phyloP scores from a whole-genome alignment of 768 basidiomycete species.

The Naganishia vishniacii region DNA sequence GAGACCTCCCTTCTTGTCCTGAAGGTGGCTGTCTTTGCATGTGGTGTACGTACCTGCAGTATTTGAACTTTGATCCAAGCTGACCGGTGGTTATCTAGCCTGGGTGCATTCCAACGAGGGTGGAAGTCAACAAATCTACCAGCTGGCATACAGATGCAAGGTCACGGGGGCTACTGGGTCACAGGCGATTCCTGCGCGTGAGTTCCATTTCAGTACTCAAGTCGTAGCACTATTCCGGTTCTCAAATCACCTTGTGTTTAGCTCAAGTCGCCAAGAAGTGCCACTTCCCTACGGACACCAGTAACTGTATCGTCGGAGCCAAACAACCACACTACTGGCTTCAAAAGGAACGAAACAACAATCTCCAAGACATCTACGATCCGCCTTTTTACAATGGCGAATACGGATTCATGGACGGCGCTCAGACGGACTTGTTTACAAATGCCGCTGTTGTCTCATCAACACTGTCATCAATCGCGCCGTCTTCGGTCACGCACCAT shows the following conservation, averaged over 20 bases:
- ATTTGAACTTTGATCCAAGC: background rate
- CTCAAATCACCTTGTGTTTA: too few relatives aligned
- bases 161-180: constrained; percentile 40
- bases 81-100: constrained; percentile 5
- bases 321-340: constrained; percentile 47
- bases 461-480: too few relatives aligned
- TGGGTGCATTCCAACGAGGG: constrained; percentile 43
- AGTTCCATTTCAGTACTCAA: constrained; percentile 19
- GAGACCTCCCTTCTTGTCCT: constrained; percentile 45
- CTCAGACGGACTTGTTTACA: constrained; percentile 45
- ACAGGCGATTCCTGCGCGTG: constrained; percentile 36
- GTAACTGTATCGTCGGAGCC: constrained; percentile 45
- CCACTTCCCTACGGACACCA: constrained; percentile 36
- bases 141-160: constrained; percentile 41
- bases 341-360: constrained; percentile 42
- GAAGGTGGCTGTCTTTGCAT: constrained; percentile 43
- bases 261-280: constrained; percentile 45
- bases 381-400: constrained; percentile 46
- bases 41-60: constrained; percentile 31
- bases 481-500: background rate
- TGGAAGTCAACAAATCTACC: constrained; percentile 40
- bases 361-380: constrained; percentile 38
- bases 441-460: constrained; percentile 12
- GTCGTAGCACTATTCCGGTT: background rate
- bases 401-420: constrained; percentile 47